These are phyloP conservation scores for Tylopilus sp. DNA, from an alignment of 768 basidiomycete species.

Conservation along the genomic window DNA sequence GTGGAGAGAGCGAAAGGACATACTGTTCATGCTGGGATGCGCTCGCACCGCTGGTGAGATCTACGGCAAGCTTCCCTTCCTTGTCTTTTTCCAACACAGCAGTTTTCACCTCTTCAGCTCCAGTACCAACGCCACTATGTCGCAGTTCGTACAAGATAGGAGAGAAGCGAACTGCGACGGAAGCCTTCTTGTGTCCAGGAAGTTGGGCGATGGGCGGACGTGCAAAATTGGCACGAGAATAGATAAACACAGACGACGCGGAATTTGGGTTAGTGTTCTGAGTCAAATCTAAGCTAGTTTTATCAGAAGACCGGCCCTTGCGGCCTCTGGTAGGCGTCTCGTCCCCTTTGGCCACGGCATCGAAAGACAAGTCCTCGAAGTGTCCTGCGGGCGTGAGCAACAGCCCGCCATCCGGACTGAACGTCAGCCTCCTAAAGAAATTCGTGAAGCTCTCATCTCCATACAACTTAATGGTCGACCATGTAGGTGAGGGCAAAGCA, in stretches of 20 bases:
- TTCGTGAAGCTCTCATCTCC: conserved; percentile 94
- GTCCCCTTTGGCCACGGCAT: conserved; percentile 31
- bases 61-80: conserved; percentile 59
- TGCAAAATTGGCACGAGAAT: conserved; percentile 92
- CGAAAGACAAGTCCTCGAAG: conserved; percentile 85
- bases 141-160: conserved; percentile 92
- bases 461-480: conserved; percentile 78
- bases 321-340: conserved; percentile 53
- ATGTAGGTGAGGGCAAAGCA: conserved; percentile 55
- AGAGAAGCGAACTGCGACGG: conserved; percentile 90
- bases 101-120: conserved; percentile 43
- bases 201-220: conserved; percentile 91
- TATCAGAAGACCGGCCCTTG: conserved; percentile 48
- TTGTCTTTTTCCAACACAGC: conserved; percentile 65
- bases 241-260: conserved; percentile 81
- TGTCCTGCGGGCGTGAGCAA: conserved; percentile 95
- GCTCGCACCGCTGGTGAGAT: conserved; percentile 44
- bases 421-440: conserved; percentile 92
- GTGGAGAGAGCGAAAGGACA: conserved; percentile 9
- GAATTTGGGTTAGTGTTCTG: conserved; percentile 33
- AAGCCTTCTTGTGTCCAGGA: conserved; percentile 94
- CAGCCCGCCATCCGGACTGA: conserved; percentile 92
- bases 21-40: conserved; percentile 9
- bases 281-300: conserved; percentile 25
- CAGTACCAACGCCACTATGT: conserved; percentile 42